Conservation (phyloP, 345 rosid species). For the Sonneratia alba region DNA sequence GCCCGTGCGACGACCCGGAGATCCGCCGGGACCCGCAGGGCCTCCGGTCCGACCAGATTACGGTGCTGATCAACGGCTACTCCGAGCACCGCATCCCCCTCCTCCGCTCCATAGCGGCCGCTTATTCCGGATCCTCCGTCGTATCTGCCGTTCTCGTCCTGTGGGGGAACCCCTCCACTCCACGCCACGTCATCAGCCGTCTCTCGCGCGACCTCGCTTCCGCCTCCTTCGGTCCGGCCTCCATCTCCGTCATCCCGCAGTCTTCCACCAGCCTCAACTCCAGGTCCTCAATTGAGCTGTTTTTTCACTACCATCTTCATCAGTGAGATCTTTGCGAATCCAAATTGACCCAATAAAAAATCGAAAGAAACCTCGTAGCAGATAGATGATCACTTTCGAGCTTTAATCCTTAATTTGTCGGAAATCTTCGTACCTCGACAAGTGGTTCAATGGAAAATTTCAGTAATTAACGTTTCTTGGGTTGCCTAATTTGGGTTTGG, state of each 20-base stretch:
- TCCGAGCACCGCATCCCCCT: conserved; percentile 18
- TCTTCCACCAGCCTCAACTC: conserved; percentile 16
- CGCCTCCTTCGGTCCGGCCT: conserved; percentile 11
- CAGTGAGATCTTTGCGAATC: background rate
- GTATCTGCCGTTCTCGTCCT: conserved; percentile 14
- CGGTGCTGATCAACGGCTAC: conserved; percentile 18
- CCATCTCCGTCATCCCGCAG: conserved; percentile 14
- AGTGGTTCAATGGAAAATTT: background rate
- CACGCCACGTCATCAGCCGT: conserved; percentile 7
- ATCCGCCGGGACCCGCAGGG: background rate
- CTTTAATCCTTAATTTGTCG: background rate
- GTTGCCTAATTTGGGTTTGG: background rate
- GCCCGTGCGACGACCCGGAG: conserved; percentile 3
- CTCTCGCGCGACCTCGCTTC: conserved; percentile 15
- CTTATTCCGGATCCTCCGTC: conserved; percentile 11
- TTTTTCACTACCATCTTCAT: background rate
- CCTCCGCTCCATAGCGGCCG: conserved; percentile 14
- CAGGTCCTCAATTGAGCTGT: background rate
- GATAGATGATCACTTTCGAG: background rate
- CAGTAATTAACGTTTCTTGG: too few relatives aligned
- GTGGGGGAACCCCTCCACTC: conserved; percentile 19
- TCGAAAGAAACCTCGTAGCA: background rate
- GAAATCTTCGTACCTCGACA: background rate
- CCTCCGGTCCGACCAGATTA: conserved; percentile 15
- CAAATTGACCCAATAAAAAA: background rate